phyloP scores from a whole-genome alignment of 2,329 filamentous ascomycete genomes.

The Paracamarosporium sp. region DNA sequence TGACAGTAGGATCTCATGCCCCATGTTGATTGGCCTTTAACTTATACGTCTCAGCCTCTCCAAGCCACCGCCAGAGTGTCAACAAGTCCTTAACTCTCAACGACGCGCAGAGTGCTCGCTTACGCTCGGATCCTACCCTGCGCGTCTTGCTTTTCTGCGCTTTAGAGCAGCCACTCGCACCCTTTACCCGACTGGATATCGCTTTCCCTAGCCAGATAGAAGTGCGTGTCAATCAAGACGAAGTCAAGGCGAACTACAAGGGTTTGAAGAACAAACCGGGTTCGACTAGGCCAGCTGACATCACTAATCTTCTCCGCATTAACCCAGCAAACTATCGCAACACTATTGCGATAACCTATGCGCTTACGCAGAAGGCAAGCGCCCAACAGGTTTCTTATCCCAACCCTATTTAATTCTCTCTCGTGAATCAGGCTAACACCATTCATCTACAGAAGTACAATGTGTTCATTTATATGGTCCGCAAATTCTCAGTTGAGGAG shows the following conservation, averaged over 20 bases:
- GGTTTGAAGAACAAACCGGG: slow-evolving; percentile 96
- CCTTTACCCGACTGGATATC: slow-evolving; percentile 65
- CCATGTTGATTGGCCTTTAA: not conserved
- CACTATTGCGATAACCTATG: slow-evolving; percentile 85
- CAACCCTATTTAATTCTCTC: not conserved
- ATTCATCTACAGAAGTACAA: slow-evolving; percentile 46
- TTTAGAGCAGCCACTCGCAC: slow-evolving; percentile 56
- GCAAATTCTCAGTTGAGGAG: slow-evolving; percentile 72
- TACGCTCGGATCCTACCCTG: slow-evolving; percentile 67
- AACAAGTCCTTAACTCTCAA: slow-evolving; percentile 66
- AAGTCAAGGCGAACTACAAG: slow-evolving; percentile 90
- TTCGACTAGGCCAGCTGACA: slow-evolving; percentile 90
- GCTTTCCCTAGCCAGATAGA: slow-evolving; percentile 93
- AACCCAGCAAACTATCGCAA: slow-evolving; percentile 74
- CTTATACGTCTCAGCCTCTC: slow-evolving; percentile 55
- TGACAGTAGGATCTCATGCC: slow-evolving; percentile 66
- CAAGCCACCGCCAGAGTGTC: slow-evolving; percentile 64
- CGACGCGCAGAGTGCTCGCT: slow-evolving; percentile 59
- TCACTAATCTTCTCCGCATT: slow-evolving; percentile 77
- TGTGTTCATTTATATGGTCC: slow-evolving; percentile 77
- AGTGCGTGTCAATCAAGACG: slow-evolving; percentile 85
- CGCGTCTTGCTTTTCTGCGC: slow-evolving; percentile 87
- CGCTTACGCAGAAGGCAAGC: slow-evolving; percentile 83
- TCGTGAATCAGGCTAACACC: slow-evolving; percentile 22
- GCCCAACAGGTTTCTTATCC: slow-evolving; percentile 32